Conservation (phyloP, 148 eudicot genomes). For the Diospyros lotus region DNA sequence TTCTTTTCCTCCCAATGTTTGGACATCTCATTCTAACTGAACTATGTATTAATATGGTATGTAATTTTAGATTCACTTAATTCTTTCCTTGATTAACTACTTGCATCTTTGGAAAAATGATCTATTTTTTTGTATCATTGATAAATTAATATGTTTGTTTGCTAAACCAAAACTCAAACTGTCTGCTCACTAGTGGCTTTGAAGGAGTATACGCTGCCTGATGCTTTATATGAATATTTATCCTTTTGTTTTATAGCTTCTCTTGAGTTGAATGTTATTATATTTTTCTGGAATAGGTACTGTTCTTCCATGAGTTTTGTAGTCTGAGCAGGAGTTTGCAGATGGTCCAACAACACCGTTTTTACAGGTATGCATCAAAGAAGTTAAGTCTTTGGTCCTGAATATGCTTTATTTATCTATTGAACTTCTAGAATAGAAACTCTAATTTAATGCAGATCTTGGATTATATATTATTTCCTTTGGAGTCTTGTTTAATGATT, state of each 20-base stretch:
- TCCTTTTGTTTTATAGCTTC: neutral
- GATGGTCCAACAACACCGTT: constrained; percentile 84
- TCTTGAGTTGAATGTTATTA: neutral
- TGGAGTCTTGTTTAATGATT: neutral
- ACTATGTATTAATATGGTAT: too few relatives aligned
- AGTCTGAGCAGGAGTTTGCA: constrained; percentile 90
- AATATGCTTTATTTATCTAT: neutral
- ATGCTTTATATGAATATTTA: neutral
- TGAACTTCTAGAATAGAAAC: neutral
- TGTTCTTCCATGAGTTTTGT: constrained; percentile 89
- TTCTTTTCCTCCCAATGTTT: too few relatives aligned
- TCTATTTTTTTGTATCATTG: too few relatives aligned
- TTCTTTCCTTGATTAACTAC: too few relatives aligned
- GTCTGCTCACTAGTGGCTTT: too few relatives aligned
- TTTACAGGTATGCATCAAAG: constrained; percentile 60
- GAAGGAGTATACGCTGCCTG: neutral
- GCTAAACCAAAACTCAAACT: too few relatives aligned
- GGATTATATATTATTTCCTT: constrained; percentile 3
- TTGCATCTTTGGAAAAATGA: too few relatives aligned
- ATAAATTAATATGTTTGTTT: too few relatives aligned
- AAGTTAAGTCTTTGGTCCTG: neutral
- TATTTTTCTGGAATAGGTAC: constrained; percentile 41
- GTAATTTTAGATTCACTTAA: too few relatives aligned
- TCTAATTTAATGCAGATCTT: neutral
- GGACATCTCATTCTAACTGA: too few relatives aligned